Conservation (phyloP, 805 yeast genomes). For the Kodamaea jinghongensis region DNA sequence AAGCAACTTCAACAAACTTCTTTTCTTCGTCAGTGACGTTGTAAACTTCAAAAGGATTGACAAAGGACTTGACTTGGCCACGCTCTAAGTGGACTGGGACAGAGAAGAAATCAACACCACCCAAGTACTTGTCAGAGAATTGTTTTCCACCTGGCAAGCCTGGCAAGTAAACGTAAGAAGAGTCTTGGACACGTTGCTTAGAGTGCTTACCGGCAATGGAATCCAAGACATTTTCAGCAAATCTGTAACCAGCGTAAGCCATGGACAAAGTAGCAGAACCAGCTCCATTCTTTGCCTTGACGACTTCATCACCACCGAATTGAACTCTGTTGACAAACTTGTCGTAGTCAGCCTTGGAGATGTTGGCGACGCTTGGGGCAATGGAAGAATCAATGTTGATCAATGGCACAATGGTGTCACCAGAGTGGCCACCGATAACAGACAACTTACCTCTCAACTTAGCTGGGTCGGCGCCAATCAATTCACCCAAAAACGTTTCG, state of each 20-base stretch:
- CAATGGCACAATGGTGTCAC: slow-evolving; percentile 46
- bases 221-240: slow-evolving; percentile 64
- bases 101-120: slow-evolving; percentile 45
- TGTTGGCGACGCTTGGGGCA: slow-evolving; percentile 16
- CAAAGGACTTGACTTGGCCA: slow-evolving; percentile 36
- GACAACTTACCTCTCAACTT: slow-evolving; percentile 39
- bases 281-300: slow-evolving; percentile 88
- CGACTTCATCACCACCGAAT: slow-evolving; percentile 93
- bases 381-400: slow-evolving; percentile 18
- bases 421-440: slow-evolving; percentile 47
- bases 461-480: slow-evolving; percentile 30
- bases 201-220: slow-evolving; percentile 57
- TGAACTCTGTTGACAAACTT: slow-evolving; percentile 42
- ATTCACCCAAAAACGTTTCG: slow-evolving; percentile 42
- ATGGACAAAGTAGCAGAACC: slow-evolving; percentile 95
- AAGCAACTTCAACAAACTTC: slow-evolving; percentile 34
- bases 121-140: slow-evolving; percentile 33
- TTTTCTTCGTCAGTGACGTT: slow-evolving; percentile 30
- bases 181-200: slow-evolving; percentile 41
- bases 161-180: slow-evolving; percentile 53
- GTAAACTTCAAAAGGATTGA: slow-evolving; percentile 34
- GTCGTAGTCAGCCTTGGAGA: slow-evolving; percentile 17
- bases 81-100: slow-evolving; percentile 44
- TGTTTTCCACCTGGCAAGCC: slow-evolving; percentile 49
- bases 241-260: slow-evolving; percentile 88